Percentiles rank a stretch among this genome's conserved stretches.
Evolutionary conservation across 345 rosid species (phyloP).

Genomic region (Brassica nigra): DNA sequence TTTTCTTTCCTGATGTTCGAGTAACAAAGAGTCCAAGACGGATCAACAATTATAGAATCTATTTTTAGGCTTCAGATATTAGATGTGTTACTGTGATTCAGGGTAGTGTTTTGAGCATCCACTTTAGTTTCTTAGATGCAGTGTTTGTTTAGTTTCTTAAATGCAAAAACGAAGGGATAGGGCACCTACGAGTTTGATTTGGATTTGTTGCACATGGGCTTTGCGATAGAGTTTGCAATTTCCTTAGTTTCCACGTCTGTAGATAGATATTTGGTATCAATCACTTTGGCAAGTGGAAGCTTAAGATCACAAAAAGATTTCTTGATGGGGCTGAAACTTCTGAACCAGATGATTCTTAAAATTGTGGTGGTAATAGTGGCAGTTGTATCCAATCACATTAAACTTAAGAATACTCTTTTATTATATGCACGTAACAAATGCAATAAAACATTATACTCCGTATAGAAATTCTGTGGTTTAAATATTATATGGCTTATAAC

Average conservation of each 20-base stretch:
- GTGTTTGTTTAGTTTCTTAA: background rate
- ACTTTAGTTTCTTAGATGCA: constrained; percentile 1
- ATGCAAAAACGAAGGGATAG: background rate
- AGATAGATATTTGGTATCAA: background rate
- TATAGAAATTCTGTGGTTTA: constrained; percentile 46
- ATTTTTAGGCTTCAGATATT: background rate
- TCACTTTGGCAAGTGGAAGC: constrained; percentile 53
- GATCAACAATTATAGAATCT: background rate
- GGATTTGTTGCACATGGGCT: constrained; percentile 57
- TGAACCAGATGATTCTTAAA: constrained; percentile 53
- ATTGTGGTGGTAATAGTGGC: constrained; percentile 40
- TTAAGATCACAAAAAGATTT: constrained; percentile 65
- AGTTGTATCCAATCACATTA: constrained; percentile 18
- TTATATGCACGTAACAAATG: constrained; percentile 54
- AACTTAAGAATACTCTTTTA: background rate
- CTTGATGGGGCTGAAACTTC: constrained; percentile 54
- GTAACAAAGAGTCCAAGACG: background rate
- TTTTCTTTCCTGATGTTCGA: background rate
- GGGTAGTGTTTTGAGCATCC: background rate
- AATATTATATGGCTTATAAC: too few relatives aligned
- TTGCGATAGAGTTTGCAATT: constrained; percentile 45
- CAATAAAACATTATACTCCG: constrained; percentile 57
- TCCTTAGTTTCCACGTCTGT: background rate
- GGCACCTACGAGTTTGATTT: constrained; percentile 12
- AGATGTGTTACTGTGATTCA: background rate